Percentiles rank a stretch among this genome's conserved stretches.
Conservation (phyloP, 148 eudicot species). For the Spergularia bocconei region DNA sequence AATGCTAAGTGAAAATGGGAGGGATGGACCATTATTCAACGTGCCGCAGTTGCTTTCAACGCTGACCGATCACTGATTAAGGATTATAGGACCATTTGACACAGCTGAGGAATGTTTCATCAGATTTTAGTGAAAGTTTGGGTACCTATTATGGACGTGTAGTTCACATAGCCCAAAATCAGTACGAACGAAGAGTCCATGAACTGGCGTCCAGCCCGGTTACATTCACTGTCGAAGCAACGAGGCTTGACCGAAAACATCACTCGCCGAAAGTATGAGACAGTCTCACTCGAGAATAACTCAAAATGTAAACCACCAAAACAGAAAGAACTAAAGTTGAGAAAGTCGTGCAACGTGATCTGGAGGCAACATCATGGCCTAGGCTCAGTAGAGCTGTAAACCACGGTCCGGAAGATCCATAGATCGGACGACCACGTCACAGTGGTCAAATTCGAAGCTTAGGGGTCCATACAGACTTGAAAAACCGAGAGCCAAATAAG, state of each 20-base stretch:
- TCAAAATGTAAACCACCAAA: too few species aligned
- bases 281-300: too few species aligned
- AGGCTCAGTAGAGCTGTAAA: too few species aligned
- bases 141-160: not conserved
- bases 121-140: not conserved
- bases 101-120: not conserved
- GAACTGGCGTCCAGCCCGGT: not conserved
- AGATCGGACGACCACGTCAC: too few species aligned
- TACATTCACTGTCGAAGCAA: conserved; percentile 2
- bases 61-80: not conserved
- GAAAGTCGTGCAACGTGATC: too few species aligned
- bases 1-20: not conserved
- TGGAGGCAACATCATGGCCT: too few species aligned
- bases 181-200: not conserved
- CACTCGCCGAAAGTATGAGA: not conserved
- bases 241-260: too few species aligned
- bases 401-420: too few species aligned
- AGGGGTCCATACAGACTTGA: too few species aligned
- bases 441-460: too few species aligned
- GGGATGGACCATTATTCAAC: not conserved
- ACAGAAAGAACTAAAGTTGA: too few species aligned
- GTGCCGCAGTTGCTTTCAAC: not conserved
- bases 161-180: not conserved
- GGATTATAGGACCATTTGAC: not conserved
- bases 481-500: too few species aligned